Conservation (phyloP, 2,329 filamentous ascomycete genomes). For the Orbilia quercus region DNA sequence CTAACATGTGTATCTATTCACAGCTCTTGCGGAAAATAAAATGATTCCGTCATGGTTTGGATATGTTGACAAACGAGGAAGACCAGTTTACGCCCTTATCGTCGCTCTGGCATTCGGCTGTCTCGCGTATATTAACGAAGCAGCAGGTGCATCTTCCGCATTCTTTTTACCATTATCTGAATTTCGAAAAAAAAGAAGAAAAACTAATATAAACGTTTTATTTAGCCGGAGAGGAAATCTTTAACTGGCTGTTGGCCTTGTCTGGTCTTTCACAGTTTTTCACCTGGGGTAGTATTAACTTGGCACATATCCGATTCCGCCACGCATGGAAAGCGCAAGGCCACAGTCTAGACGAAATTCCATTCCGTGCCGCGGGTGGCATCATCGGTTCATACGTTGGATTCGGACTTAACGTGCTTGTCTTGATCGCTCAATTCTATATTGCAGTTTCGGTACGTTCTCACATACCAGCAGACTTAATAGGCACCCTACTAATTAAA, state of each 20-base stretch:
- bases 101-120: conserved; percentile 43
- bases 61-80: conserved; percentile 65
- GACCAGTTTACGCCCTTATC: conserved; percentile 62
- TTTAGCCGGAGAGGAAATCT: conserved; percentile 67
- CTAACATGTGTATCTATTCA: too few relatives aligned
- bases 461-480: neutral
- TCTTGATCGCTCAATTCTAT: conserved; percentile 68
- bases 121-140: conserved; percentile 52
- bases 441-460: conserved; percentile 57
- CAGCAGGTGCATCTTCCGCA: conserved; percentile 57
- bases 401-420: conserved; percentile 69
- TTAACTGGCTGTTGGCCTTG: conserved; percentile 75
- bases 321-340: conserved; percentile 72
- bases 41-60: conserved; percentile 61
- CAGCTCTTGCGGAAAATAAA: conserved; percentile 38
- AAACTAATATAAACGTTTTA: neutral
- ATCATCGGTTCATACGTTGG: conserved; percentile 73
- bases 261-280: conserved; percentile 79
- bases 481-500: neutral
- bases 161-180: neutral
- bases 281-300: conserved; percentile 77
- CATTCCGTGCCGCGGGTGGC: conserved; percentile 68
- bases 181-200: too few relatives aligned
- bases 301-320: conserved; percentile 75
- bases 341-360: conserved; percentile 64